Percentiles rank a stretch among this genome's conserved stretches.
phyloP scores from a whole-genome alignment of 805 yeast species.

The Ogataea pilisensis region DNA sequence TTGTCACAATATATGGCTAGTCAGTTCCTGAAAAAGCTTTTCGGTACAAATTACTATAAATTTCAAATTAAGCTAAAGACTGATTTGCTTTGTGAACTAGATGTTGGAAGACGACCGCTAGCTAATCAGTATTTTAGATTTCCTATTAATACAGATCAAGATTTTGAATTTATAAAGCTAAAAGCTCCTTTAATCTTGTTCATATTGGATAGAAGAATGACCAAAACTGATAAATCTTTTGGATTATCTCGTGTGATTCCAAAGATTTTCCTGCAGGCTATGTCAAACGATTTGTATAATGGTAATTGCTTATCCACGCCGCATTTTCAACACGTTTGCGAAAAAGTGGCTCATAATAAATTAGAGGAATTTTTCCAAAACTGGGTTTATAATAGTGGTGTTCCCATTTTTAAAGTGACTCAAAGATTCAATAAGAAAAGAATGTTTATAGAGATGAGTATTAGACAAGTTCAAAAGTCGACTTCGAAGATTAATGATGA shows the following conservation, averaged over 20 bases:
- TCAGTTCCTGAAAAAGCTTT: conserved; percentile 60
- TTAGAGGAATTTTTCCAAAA: conserved; percentile 82
- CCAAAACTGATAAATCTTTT: conserved; percentile 90
- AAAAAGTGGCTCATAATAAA: conserved; percentile 83
- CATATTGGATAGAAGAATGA: conserved; percentile 87
- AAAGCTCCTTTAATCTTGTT: conserved; percentile 85
- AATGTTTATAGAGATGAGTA: conserved; percentile 91
- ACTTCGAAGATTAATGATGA: conserved; percentile 26
- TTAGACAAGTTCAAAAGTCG: conserved; percentile 79
- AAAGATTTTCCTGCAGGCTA: conserved; percentile 84
- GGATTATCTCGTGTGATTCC: conserved; percentile 91
- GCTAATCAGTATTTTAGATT: conserved; percentile 62
- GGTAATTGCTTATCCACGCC: conserved; percentile 70
- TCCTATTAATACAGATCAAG: conserved; percentile 56
- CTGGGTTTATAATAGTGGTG: conserved; percentile 89
- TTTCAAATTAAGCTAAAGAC: conserved; percentile 62
- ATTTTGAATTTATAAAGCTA: conserved; percentile 63
- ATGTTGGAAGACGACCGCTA: conserved; percentile 77
- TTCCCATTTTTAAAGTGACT: conserved; percentile 82
- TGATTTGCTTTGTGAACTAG: conserved; percentile 66
- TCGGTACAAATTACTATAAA: conserved; percentile 82
- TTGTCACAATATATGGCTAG: conserved; percentile 79
- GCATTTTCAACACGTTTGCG: conserved; percentile 93
- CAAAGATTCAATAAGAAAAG: conserved; percentile 92
- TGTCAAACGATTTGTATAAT: conserved; percentile 87